A percentile compares a stretch with the other conserved stretches of the same genome.
These are phyloP conservation scores for Amanita jacksonii DNA, from an alignment of 768 basidiomycete genomes.

Conservation along the genomic window DNA sequence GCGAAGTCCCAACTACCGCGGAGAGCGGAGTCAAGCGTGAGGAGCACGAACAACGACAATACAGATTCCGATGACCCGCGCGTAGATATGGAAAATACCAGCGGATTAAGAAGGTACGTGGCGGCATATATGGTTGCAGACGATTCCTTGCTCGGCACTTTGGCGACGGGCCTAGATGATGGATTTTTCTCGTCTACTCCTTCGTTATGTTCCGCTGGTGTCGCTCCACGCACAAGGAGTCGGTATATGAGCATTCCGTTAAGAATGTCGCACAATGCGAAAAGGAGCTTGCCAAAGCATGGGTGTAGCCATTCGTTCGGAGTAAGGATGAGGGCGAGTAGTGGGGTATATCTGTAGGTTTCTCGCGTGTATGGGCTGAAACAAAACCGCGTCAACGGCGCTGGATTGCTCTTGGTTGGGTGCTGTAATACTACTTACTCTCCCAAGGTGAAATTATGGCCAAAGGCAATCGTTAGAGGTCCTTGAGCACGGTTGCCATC, in stretches of 20 bases:
- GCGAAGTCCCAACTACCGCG: slow-evolving; percentile 51
- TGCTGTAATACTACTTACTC: slow-evolving; percentile 64
- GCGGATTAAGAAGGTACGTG: slow-evolving; percentile 83
- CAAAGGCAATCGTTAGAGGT: slow-evolving; percentile 32
- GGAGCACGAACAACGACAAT: slow-evolving; percentile 69
- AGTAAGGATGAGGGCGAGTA: slow-evolving; percentile 73
- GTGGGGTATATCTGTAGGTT: slow-evolving; percentile 95
- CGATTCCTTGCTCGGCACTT: not conserved
- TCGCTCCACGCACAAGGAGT: slow-evolving; percentile 36
- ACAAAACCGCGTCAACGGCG: slow-evolving; percentile 7
- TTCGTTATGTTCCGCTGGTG: slow-evolving; percentile 8
- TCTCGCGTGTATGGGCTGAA: slow-evolving; percentile 79
- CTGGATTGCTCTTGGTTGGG: not conserved
- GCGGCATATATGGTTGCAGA: slow-evolving; percentile 51
- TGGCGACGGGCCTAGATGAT: not conserved
- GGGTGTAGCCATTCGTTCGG: slow-evolving; percentile 78
- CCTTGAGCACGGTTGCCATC: slow-evolving; percentile 52
- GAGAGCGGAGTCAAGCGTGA: slow-evolving; percentile 53
- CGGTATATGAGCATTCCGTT: slow-evolving; percentile 66
- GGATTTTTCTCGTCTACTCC: slow-evolving; percentile 9
- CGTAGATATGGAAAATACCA: slow-evolving; percentile 94
- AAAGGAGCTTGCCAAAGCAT: slow-evolving; percentile 86
- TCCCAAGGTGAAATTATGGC: slow-evolving; percentile 38
- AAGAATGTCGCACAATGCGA: slow-evolving; percentile 74
- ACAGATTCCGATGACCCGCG: slow-evolving; percentile 93